Conservation (phyloP, 2,329 filamentous ascomycete genomes). For the Chaetomiaceae sp. region DNA sequence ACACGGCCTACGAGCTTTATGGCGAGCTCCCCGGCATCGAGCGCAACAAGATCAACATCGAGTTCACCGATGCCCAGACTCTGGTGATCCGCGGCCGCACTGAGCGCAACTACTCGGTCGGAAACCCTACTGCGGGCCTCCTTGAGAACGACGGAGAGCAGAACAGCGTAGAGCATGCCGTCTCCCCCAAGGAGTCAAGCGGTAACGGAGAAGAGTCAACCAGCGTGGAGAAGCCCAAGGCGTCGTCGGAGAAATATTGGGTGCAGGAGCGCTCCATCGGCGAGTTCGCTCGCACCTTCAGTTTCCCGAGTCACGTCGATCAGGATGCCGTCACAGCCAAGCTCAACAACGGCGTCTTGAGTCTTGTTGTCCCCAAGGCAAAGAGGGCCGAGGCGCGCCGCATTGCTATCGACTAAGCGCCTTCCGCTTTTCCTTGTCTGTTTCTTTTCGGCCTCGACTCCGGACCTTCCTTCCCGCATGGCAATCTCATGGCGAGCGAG, state of each 20-base stretch:
- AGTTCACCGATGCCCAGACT: slow-evolving; percentile 74
- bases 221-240: slow-evolving; percentile 29
- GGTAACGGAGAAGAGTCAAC: neutral
- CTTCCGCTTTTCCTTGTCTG: neutral
- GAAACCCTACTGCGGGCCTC: slow-evolving; percentile 39
- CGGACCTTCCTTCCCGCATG: neutral
- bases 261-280: slow-evolving; percentile 62
- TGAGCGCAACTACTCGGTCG: slow-evolving; percentile 53
- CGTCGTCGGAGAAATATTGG: slow-evolving; percentile 55
- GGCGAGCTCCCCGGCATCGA: slow-evolving; percentile 74
- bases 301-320: slow-evolving; percentile 61
- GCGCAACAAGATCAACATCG: slow-evolving; percentile 70
- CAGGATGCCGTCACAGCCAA: slow-evolving; percentile 57
- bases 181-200: slow-evolving; percentile 33
- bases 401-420: slow-evolving; percentile 35
- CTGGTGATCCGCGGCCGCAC: slow-evolving; percentile 65
- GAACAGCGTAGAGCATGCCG: slow-evolving; percentile 15
- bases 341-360: slow-evolving; percentile 63
- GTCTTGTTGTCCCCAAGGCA: slow-evolving; percentile 61
- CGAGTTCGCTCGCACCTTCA: slow-evolving; percentile 64
- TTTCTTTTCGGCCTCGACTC: neutral
- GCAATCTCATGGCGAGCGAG: too few species aligned
- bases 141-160: slow-evolving; percentile 35
- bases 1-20: slow-evolving; percentile 67
- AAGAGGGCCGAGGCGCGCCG: slow-evolving; percentile 49